These are phyloP conservation scores for Oropetium thomaeum DNA, from an alignment of 176 grass and related monocot species.

Conservation along the genomic window DNA sequence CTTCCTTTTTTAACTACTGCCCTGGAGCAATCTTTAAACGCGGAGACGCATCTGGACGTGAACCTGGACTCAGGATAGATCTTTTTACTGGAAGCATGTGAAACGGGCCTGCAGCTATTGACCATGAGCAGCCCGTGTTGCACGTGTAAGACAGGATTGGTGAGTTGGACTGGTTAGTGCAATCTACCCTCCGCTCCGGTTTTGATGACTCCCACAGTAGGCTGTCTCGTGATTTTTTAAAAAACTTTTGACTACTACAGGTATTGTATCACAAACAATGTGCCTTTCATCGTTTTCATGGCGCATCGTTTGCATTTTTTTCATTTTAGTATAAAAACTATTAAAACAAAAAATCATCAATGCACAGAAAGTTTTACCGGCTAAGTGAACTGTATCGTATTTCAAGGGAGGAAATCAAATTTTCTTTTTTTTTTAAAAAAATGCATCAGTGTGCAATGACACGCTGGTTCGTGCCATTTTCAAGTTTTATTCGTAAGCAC, in stretches of 20 bases:
- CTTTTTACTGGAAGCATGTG: not conserved
- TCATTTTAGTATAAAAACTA: not conserved
- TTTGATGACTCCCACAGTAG: not conserved
- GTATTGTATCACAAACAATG: not conserved
- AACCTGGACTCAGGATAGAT: not conserved
- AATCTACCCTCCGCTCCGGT: not conserved
- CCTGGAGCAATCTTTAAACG: not conserved
- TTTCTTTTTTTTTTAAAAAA: no score
- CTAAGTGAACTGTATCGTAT: no score
- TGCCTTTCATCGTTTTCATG: not conserved
- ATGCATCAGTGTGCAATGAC: not conserved
- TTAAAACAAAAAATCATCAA: not conserved
- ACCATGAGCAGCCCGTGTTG: not conserved
- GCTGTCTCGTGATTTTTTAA: not conserved
- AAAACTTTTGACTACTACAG: not conserved
- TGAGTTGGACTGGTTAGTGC: no score
- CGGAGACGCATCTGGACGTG: conserved; percentile 18
- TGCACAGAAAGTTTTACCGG: no score
- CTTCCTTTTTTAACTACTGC: not conserved
- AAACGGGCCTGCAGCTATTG: not conserved
- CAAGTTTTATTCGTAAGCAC: not conserved
- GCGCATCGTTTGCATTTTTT: not conserved
- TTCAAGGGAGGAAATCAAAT: no score
- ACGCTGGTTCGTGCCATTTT: not conserved
- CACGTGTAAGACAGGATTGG: not conserved